Evolutionary conservation across 2,329 filamentous ascomycete species (phyloP).

Genomic region (Aspergillus intermedius): DNA sequence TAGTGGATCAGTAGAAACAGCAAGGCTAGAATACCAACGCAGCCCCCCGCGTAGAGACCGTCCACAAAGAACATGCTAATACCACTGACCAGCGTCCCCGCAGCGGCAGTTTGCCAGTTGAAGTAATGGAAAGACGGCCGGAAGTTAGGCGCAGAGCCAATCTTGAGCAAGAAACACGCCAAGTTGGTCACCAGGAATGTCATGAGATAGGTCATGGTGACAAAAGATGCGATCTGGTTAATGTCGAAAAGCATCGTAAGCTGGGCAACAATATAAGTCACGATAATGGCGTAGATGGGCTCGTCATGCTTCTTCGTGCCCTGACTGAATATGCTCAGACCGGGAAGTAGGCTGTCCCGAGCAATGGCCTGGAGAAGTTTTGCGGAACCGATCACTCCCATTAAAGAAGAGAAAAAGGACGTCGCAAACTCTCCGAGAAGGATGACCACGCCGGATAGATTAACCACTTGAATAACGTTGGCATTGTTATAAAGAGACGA

Average conservation of each 20-base stretch:
- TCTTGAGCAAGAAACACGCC: conserved; percentile 78
- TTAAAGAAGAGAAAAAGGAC: conserved; percentile 76
- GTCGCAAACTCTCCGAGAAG: conserved; percentile 77
- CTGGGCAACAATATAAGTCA: conserved; percentile 71
- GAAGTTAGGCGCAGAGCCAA: conserved; percentile 84
- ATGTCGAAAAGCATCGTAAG: conserved; percentile 74
- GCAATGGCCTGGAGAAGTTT: conserved; percentile 80
- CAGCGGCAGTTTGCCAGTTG: conserved; percentile 72
- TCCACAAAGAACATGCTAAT: conserved; percentile 88
- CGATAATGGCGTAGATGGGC: conserved; percentile 66
- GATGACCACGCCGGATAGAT: conserved; percentile 65
- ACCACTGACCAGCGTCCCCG: conserved; percentile 68
- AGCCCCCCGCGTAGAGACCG: conserved; percentile 68
- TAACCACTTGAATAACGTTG: conserved; percentile 74
- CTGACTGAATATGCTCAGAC: conserved; percentile 65
- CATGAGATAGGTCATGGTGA: conserved; percentile 89
- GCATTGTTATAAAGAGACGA: conserved; percentile 66
- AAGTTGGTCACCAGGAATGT: conserved; percentile 85
- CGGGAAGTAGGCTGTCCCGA: conserved; percentile 70
- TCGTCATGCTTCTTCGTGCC: conserved; percentile 67
- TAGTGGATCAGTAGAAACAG: conserved; percentile 83
- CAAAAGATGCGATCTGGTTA: conserved; percentile 81
- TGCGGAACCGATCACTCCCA: conserved; percentile 79
- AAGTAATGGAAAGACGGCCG: conserved; percentile 84
- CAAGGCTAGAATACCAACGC: conserved; percentile 65